A percentile compares a stretch with the other conserved stretches of the same genome.
These are phyloP conservation scores for Fraxinus cuspidata DNA, from an alignment of 257 asterid genomes.

Conservation along the genomic window DNA sequence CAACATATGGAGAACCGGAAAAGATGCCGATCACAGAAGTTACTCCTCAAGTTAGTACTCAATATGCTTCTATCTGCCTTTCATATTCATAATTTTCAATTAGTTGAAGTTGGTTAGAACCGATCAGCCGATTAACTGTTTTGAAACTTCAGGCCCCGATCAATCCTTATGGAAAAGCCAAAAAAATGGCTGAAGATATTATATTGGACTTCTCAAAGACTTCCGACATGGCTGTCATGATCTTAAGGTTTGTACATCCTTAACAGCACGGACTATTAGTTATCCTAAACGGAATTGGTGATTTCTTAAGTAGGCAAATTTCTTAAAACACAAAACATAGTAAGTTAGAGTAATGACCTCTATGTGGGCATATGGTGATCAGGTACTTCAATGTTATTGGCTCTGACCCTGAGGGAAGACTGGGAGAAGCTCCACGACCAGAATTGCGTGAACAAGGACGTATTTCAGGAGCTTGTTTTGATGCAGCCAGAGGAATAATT, in stretches of 20 bases:
- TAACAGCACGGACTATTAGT: neutral
- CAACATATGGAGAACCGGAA: constrained; percentile 94
- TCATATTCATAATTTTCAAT: constrained; percentile 5
- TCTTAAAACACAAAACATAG: neutral
- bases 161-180: constrained; percentile 93
- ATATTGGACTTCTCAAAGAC: constrained; percentile 84
- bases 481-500: constrained; percentile 92
- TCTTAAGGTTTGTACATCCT: constrained; percentile 57
- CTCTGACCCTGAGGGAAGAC: constrained; percentile 81
- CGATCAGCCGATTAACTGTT: constrained; percentile 5
- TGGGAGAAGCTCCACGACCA: constrained; percentile 91
- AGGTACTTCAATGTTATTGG: constrained; percentile 97
- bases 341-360: neutral
- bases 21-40: constrained; percentile 85
- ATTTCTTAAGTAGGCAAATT: neutral
- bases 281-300: neutral
- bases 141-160: constrained; percentile 57
- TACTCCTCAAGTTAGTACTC: constrained; percentile 74
- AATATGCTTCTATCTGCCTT: neutral
- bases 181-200: constrained; percentile 98
- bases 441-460: constrained; percentile 92
- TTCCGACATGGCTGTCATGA: constrained; percentile 85
- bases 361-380: constrained; percentile 17
- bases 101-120: neutral
- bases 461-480: constrained; percentile 95